Base-by-base conservation (phyloP, 2,329 filamentous ascomycete genomes). In the Capronia coronata region DNA sequence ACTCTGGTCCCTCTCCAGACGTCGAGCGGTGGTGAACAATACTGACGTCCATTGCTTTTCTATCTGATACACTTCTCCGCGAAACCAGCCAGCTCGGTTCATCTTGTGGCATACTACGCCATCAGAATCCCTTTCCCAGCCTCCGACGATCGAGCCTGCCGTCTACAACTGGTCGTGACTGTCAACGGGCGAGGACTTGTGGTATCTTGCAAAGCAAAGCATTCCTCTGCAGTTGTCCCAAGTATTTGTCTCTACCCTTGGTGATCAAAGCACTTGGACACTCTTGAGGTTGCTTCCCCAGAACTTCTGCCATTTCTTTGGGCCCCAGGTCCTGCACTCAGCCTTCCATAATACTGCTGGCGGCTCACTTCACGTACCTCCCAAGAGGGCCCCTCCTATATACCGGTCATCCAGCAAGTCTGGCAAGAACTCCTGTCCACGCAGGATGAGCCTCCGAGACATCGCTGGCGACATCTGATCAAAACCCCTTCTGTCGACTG, bases 351-450 rank as follows among this genome's bases (percentile, higher is more conserved):
- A 46, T 14, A 16, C 38, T 37, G 25, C 23, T 21, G 5, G 25
- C 14, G 22, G 18, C 9, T 29, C 3, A 18, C 25, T 32, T 30
- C 4, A 7, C 16, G 16, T 22, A 35, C 25, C 6, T 16, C 29
- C 22, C 13, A 25, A 8, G 38, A 29, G 8, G 7, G 3, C 19
- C 22, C 35, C 22, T 13, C 43, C 43, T 21, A 22, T 29, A 29
- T 21, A 39, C 34, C 51, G 46, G 43, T 41, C 14, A 18, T 21
- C 35, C 16, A 30, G 45, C 52, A 51, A 43, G 46, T 40, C 48
- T 42, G 54, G 54, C 54, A 49, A 54, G 54, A 51, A 56, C 44
- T 56, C 54, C 54, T 56, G 50, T 44, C 16, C 38, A 16, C n/a
- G 27, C 51, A 54, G 54, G 54, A 56, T 51, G 54, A 56, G 54